Base-by-base conservation (phyloP, 805 yeast genomes). In the Saturnispora quitensis region DNA sequence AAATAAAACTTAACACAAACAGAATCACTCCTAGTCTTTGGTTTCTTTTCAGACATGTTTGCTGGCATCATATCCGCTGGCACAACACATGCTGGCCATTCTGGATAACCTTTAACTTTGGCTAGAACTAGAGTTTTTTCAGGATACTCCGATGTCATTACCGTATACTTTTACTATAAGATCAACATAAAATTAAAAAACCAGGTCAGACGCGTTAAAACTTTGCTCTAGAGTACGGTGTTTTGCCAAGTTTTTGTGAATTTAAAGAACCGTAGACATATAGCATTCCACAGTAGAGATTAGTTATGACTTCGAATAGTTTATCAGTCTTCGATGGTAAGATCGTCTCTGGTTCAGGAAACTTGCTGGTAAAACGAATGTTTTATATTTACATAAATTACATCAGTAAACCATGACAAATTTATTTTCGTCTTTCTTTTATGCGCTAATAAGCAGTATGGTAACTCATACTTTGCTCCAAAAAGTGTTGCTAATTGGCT, bases 31-130 rank as follows among this genome's bases (percentile, higher is more conserved):
- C 67, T 58, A 20, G 68, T 56, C 57, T 77, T 77, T 15, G 88
- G 86, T 52, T 73, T 76, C 54, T 72, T 74, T 17, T 67, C 64
- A 25, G 68, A 56, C 28, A 86, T 77, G 57, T 73, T 69, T 20
- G 70, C 77, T 0, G 95, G 93, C 5, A 87, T 71, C 7, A 78
- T 65, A 17, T 74, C 73, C 53, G 71, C 76, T 1, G 82, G 83
- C 4, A 87, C 75, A 4, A 86, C 81, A 80, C 87, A 82, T 2
- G 90, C 89, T 0, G 96, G 96, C 96, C 96, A 88, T 42, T 90
- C 84, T 2, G 95, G 86, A 62, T 81, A 88, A 8, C 95, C 95
- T 61, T 86, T 88, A 46, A 88, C 81, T 65, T 88, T 88, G 7
- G 93, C 93, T 24, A 88, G 72, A 0, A 88, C 86, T 5, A 80